phyloP scores from a whole-genome alignment of 176 grass and related monocot genomes.

The Echinochloa phyllopogon region DNA sequence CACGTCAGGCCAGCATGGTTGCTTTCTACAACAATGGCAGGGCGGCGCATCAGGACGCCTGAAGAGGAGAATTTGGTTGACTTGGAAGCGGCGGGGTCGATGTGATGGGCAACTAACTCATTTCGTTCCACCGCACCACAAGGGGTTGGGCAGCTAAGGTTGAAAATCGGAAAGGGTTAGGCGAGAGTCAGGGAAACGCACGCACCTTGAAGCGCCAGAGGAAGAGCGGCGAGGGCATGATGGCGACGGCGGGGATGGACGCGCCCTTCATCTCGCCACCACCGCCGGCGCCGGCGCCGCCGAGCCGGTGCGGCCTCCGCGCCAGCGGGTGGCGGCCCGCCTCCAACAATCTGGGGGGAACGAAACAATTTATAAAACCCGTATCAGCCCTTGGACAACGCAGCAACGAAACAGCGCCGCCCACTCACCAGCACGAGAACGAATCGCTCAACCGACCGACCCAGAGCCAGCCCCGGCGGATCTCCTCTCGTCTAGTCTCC shows the following conservation, averaged over 20 bases:
- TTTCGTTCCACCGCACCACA: background rate
- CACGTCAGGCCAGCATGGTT: too few relatives aligned
- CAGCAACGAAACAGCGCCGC: background rate
- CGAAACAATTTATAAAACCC: too few relatives aligned
- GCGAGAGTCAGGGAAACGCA: too few relatives aligned
- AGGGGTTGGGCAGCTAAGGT: background rate
- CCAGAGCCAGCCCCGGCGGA: background rate
- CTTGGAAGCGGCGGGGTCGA: too few relatives aligned
- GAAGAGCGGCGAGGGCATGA: conserved; percentile 83
- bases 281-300: background rate
- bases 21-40: too few relatives aligned
- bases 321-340: conserved; percentile 9
- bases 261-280: conserved; percentile 70
- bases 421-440: too few relatives aligned
- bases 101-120: too few relatives aligned
- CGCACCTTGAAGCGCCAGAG: conserved; percentile 90
- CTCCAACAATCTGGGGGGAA: background rate
- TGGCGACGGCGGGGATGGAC: conserved; percentile 60
- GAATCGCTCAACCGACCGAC: background rate
- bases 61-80: too few relatives aligned
- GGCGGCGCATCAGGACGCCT: too few relatives aligned
- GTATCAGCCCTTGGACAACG: background rate
- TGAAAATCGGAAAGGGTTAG: too few relatives aligned
- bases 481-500: background rate
- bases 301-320: conserved; percentile 8